phyloP scores from a whole-genome alignment of 345 rosid species.

The Hibiscus tridactylites region DNA sequence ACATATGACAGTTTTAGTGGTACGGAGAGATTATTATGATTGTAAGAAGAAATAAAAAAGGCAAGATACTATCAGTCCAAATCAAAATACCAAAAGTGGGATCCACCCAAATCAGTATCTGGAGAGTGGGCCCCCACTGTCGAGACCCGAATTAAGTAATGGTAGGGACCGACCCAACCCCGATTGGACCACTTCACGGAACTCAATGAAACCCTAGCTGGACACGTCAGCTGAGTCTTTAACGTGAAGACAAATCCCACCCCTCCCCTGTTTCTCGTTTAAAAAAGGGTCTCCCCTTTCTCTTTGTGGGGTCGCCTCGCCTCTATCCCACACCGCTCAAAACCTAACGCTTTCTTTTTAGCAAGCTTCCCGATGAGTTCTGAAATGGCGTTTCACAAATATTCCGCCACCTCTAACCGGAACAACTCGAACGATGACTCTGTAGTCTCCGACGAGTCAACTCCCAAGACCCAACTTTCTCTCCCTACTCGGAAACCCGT shows the following conservation, averaged over 20 bases:
- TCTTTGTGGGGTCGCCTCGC: neutral
- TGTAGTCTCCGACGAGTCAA: neutral
- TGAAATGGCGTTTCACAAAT: constrained; percentile 4
- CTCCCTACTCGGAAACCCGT: constrained; percentile 12
- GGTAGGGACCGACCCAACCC: neutral
- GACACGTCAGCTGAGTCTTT: neutral
- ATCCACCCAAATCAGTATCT: neutral
- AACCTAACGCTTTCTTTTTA: neutral
- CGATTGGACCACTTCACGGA: neutral
- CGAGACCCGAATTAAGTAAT: too few relatives aligned
- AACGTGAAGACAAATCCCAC: constrained; percentile 2
- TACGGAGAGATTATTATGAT: too few relatives aligned
- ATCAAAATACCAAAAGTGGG: neutral
- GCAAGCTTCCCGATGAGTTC: neutral
- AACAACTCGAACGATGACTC: neutral
- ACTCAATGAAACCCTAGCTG: neutral
- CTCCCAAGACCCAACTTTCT: constrained; percentile 6
- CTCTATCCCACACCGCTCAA: neutral
- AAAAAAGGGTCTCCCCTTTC: neutral
- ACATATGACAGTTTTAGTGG: too few relatives aligned
- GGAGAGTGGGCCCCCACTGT: neutral
- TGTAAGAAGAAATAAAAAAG: too few relatives aligned
- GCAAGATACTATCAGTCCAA: neutral
- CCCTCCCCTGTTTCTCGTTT: neutral
- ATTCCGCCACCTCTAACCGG: neutral